Conservation (phyloP, 306 rosid species). For the Amphicarpaea edgeworthii region DNA sequence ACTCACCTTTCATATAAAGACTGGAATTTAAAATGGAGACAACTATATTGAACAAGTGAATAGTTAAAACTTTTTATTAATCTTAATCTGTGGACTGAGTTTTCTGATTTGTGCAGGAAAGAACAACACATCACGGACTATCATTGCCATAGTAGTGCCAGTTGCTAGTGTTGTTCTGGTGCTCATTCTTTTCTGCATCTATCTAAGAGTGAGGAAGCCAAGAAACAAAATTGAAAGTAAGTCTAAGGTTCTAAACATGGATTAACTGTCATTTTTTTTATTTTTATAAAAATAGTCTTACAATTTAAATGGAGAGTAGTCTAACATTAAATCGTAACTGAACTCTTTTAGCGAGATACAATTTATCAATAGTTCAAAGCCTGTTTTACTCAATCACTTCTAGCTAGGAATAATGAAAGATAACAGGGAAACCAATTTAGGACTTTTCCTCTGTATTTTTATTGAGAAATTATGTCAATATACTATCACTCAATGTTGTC, state of each 20-base stretch:
- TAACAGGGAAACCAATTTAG: too few species aligned
- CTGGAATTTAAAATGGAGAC: too few species aligned
- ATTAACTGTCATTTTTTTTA: background rate
- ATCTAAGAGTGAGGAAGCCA: conserved; percentile 33
- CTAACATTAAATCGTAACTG: background rate
- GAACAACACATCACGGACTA: conserved; percentile 27
- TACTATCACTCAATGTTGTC: too few species aligned
- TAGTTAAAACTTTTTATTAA: too few species aligned
- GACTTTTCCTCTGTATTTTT: too few species aligned
- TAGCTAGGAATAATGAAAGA: too few species aligned
- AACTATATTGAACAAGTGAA: too few species aligned
- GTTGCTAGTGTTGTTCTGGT: conserved; percentile 12
- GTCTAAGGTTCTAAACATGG: background rate
- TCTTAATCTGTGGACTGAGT: background rate
- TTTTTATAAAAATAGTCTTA: background rate
- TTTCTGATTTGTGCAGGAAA: conserved; percentile 54
- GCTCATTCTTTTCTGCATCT: conserved; percentile 20
- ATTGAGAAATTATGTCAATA: too few species aligned
- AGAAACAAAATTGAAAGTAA: background rate
- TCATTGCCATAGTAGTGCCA: conserved; percentile 37
- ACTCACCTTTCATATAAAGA: too few species aligned
- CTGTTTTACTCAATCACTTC: too few species aligned
- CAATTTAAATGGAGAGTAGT: background rate
- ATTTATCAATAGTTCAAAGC: background rate
- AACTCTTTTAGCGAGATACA: background rate